Evolutionary conservation across 371 early-diverging fungal genomes (phyloP).

Genomic region (Mycotypha africana): DNA sequence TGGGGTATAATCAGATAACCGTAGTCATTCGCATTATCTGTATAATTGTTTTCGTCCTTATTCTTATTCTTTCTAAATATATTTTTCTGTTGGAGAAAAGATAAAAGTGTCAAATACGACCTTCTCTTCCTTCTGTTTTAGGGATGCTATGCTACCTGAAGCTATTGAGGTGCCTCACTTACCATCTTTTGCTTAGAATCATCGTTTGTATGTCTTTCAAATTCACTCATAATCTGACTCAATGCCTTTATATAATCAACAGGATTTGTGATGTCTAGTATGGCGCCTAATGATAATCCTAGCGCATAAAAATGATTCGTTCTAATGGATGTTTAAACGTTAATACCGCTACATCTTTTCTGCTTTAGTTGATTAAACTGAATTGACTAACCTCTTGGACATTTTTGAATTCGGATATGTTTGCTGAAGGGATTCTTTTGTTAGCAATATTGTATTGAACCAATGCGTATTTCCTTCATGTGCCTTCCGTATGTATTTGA

Average conservation of each 20-base stretch:
- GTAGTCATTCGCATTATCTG: conserved; percentile 37
- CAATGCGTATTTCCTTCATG: conserved; percentile 55
- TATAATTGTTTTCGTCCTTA: conserved; percentile 32
- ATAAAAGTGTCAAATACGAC: too few species aligned
- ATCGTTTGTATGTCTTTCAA: conserved; percentile 47
- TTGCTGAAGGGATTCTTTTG: conserved; percentile 38
- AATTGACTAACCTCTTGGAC: conserved; percentile 39
- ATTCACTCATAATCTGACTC: conserved; percentile 53
- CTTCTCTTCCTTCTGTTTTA: too few species aligned
- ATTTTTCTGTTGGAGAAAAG: too few species aligned
- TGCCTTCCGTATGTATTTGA: conserved; percentile 54
- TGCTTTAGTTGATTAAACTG: too few species aligned
- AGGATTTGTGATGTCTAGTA: conserved; percentile 59
- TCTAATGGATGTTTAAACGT: conserved; percentile 11
- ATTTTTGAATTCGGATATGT: conserved; percentile 38
- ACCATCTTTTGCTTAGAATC: conserved; percentile 52
- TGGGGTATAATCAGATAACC: conserved; percentile 42
- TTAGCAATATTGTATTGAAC: conserved; percentile 57
- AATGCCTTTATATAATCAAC: conserved; percentile 61
- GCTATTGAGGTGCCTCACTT: too few species aligned
- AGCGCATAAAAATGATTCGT: conserved; percentile 56
- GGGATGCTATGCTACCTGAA: too few species aligned
- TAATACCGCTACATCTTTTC: not conserved
- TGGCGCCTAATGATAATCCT: conserved; percentile 57
- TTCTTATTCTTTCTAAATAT: conserved; percentile 47